These are phyloP conservation scores for Alternaria solani DNA, from an alignment of 2,329 filamentous ascomycete genomes.

Conservation along the genomic window DNA sequence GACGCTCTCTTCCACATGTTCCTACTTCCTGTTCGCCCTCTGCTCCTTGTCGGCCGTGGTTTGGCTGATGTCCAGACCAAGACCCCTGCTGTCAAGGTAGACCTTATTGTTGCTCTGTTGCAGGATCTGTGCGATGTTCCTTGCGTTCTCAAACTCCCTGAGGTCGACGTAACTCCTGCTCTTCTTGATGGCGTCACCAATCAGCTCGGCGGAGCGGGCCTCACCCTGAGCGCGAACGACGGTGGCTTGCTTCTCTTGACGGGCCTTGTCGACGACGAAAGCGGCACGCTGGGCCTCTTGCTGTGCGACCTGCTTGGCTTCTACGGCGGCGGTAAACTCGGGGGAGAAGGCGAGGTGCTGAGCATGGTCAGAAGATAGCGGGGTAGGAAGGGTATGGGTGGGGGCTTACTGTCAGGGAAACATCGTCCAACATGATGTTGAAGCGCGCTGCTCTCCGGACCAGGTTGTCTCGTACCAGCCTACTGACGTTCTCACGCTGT, in stretches of 20 bases:
- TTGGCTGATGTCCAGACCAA: constrained; percentile 83
- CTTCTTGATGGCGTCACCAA: constrained; percentile 99
- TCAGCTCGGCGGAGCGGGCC: constrained; percentile 94
- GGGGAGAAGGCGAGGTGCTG: constrained; percentile 74
- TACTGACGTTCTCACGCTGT: constrained; percentile 95
- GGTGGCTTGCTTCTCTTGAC: constrained; percentile 99
- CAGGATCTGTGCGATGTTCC: constrained; percentile 84
- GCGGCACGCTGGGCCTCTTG: constrained; percentile 97
- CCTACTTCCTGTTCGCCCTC: constrained; percentile 37
- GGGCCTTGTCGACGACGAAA: constrained; percentile 97
- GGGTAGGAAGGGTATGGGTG: neutral
- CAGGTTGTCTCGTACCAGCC: constrained; percentile 90
- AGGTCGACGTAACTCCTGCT: constrained; percentile 95
- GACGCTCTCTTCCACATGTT: neutral
- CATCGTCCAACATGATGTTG: constrained; percentile 97
- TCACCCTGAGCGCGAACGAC: constrained; percentile 99
- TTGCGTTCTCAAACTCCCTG: constrained; percentile 96
- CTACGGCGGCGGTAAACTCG: constrained; percentile 73
- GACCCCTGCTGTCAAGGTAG: constrained; percentile 87
- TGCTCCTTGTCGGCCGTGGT: constrained; percentile 51
- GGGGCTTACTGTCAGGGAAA: constrained; percentile 83
- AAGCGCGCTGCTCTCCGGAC: constrained; percentile 90
- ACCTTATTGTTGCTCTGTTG: constrained; percentile 94
- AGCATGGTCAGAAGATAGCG: constrained; percentile 28
- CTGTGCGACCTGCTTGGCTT: constrained; percentile 74